Percentiles rank a stretch among this genome's conserved stretches.
Conservation (phyloP, 2,329 filamentous ascomycete genomes). For the Ophiocordyceps australis region DNA sequence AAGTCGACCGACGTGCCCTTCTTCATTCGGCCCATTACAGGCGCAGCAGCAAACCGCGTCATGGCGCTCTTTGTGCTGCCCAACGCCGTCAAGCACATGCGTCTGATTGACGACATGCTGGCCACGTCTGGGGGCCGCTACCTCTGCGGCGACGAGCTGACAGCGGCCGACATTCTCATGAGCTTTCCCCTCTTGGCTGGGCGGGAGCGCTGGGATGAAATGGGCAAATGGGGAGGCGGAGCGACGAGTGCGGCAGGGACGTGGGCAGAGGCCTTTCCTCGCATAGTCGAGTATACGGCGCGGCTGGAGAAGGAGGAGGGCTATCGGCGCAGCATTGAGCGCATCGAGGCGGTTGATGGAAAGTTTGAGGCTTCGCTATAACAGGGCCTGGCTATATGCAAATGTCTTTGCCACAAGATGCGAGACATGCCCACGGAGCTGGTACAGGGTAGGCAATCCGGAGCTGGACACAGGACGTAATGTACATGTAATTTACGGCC, state of each 20-base stretch:
- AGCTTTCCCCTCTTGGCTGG: constrained; percentile 31
- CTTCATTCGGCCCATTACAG: constrained; percentile 32
- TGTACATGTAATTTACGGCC: no score
- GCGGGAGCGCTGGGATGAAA: constrained; percentile 16
- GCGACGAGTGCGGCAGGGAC: no score
- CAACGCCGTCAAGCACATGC: constrained; percentile 27
- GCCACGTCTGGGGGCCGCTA: constrained; percentile 24
- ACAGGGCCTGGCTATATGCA: no score
- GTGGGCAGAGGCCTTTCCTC: constrained; percentile 21
- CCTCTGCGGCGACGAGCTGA: constrained; percentile 28
- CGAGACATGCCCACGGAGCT: no score
- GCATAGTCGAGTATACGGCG: constrained; percentile 26
- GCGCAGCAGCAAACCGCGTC: constrained; percentile 21
- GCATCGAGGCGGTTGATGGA: constrained; percentile 30
- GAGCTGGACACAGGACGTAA: no score
- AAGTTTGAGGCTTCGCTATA: constrained; percentile 8
- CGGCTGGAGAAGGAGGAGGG: constrained; percentile 25
- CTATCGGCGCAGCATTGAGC: constrained; percentile 26
- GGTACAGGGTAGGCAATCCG: no score
- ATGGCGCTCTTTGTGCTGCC: constrained; percentile 23
- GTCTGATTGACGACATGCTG: constrained; percentile 30
- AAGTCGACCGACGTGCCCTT: constrained; percentile 29
- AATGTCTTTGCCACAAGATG: no score
- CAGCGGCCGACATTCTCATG: constrained; percentile 33
- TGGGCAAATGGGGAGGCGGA: constrained; percentile 22